Base-by-base conservation (phyloP, 305 asterid species). In the Plantago rigida region DNA sequence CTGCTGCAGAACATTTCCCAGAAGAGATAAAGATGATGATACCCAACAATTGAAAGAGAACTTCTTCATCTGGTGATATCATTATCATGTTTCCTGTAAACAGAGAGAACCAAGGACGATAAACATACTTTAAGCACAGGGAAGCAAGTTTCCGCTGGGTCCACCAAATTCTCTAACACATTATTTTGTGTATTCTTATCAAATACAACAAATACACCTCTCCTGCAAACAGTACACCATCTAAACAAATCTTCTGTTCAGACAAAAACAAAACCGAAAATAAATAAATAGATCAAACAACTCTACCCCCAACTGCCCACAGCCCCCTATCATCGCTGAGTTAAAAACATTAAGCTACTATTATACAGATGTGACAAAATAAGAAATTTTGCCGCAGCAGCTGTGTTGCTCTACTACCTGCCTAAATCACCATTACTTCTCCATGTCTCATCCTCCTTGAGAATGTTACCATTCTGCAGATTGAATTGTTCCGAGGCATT, bases 361-460 rank as follows among this genome's bases (percentile, higher is more conserved):
- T 54, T 28, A 54, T 54, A 54, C 59, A 54, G 36, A 54, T 46
- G 15, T 46, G 44, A 31, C 59, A 54, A 54, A 54, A 54, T 54
- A 54, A 54, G 59, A 28, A 19, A 3, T 34, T 69, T 75, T 68
- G 77, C 75, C 80, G 46, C 69, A 65, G 51, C 31, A 3, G 44
- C 42, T 48, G 61, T n/a, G 34, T 54, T 29, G 13, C 22, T 8
- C 64, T 14, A 49, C 78, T 73, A 66, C 76, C 77, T 73, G 78
- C 87, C 87, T 73, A 79, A 63, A 57, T 80, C 85, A 56, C 89
- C 91, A 64, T 82, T 82, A 77, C 83, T 79, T 69, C 79, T 77
- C 95, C 94, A 88, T 12, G 78, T 52, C 71, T 82, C 94, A 12
- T 92, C 89, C 70, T 85, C 87, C 47, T 80, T 71, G 66, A 76